Evolutionary conservation across 305 asterid genomes (phyloP).

Genomic region (Fraxinus greggii): DNA sequence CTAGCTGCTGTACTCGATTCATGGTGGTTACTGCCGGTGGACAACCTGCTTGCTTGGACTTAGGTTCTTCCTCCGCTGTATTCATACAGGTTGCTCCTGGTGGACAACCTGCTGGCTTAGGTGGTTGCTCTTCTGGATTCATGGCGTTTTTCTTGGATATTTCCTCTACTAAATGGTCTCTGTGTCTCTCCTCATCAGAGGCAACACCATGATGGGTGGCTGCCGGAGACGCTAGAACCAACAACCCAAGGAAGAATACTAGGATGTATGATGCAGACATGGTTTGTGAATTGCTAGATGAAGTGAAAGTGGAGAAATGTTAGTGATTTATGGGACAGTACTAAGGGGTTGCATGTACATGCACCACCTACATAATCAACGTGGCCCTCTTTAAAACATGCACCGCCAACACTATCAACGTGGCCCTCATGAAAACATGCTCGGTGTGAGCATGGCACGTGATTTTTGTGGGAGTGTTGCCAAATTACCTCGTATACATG

Average conservation of each 20-base stretch:
- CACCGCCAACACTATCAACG: background rate
- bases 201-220: background rate
- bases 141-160: too few relatives aligned
- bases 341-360: background rate
- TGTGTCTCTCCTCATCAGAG: background rate
- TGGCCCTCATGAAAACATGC: background rate
- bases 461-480: background rate
- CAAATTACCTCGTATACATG: conserved; percentile 1
- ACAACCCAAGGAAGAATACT: conserved; percentile 12
- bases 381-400: background rate
- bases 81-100: too few relatives aligned
- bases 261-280: conserved; percentile 15
- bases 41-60: too few relatives aligned
- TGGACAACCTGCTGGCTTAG: too few relatives aligned
- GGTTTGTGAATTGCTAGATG: background rate
- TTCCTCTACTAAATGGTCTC: too few relatives aligned
- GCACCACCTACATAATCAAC: background rate
- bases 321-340: background rate
- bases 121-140: too few relatives aligned
- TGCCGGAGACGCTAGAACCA: conserved; percentile 14
- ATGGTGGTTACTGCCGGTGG: too few relatives aligned
- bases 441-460: background rate
- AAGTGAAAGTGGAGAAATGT: background rate
- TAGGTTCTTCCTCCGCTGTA: too few relatives aligned
- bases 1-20: too few relatives aligned